A percentile compares a stretch with the other conserved stretches of the same genome.
Evolutionary conservation across 768 basidiomycete genomes (phyloP).

Genomic region (Porphyrellus cyaneotinctus): DNA sequence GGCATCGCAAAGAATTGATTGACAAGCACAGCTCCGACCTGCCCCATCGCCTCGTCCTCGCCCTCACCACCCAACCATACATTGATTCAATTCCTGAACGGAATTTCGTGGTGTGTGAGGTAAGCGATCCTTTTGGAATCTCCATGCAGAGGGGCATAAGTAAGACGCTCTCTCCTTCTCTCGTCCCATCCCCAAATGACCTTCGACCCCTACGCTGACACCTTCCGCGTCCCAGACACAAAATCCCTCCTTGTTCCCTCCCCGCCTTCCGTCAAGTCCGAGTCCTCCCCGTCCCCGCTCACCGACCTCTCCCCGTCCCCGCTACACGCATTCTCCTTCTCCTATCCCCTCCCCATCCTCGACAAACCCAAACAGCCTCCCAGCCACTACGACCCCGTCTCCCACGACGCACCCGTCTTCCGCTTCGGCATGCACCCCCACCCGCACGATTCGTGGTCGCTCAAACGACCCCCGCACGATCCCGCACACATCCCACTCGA

Average conservation of each 20-base stretch:
- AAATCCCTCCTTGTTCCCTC: not conserved
- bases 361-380: not conserved
- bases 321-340: constrained; percentile 20
- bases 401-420: constrained; percentile 8
- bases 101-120: constrained; percentile 1
- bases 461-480: constrained; percentile 16
- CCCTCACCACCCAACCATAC: not conserved
- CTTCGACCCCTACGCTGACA: constrained; percentile 23
- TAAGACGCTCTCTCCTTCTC: not conserved
- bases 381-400: not conserved
- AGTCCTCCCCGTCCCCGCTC: constrained; percentile 22
- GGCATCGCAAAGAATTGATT: not conserved
- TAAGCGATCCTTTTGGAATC: not conserved
- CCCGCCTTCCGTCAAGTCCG: constrained; percentile 28
- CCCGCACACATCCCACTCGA: constrained; percentile 19
- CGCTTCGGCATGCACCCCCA: constrained; percentile 30
- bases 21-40: constrained; percentile 3
- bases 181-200: constrained; percentile 14
- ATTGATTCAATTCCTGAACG: not conserved
- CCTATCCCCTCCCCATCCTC: constrained; percentile 13
- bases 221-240: constrained; percentile 12
- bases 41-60: not conserved
- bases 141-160: constrained; percentile 10
- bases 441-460: constrained; percentile 20
- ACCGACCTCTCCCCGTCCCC: constrained; percentile 22